Conservation (phyloP, 495 filamentous ascomycete genomes). For the Penicillium desertorum region DNA sequence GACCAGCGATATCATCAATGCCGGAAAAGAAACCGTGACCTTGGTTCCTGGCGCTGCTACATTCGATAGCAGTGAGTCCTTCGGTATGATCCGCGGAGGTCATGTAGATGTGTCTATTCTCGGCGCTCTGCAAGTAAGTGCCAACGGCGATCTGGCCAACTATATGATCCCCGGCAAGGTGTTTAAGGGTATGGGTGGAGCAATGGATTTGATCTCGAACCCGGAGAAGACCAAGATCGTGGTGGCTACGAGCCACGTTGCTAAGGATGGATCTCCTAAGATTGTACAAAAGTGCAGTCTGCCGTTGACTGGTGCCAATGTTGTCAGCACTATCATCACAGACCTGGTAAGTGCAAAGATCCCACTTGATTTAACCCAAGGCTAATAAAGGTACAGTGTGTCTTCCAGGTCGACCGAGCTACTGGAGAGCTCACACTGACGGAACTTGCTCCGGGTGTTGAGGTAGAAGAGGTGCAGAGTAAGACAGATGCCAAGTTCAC, state of each 20-base stretch:
- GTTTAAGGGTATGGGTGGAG: slow-evolving; percentile 92
- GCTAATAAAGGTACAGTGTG: slow-evolving; percentile 45
- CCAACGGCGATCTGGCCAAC: slow-evolving; percentile 81
- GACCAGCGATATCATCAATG: slow-evolving; percentile 78
- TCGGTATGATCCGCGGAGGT: slow-evolving; percentile 89
- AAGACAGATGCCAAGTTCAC: slow-evolving; percentile 83
- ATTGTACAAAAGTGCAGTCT: slow-evolving; percentile 82
- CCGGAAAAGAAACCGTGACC: slow-evolving; percentile 92
- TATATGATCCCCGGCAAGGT: slow-evolving; percentile 90
- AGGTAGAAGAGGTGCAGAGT: slow-evolving; percentile 76
- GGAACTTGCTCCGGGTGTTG: slow-evolving; percentile 82
- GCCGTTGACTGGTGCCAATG: slow-evolving; percentile 80
- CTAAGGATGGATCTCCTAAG: slow-evolving; percentile 86
- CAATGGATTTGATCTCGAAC: slow-evolving; percentile 91
- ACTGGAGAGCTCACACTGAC: slow-evolving; percentile 71
- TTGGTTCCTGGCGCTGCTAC: slow-evolving; percentile 74
- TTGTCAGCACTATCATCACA: slow-evolving; percentile 88
- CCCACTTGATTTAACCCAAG: not conserved
- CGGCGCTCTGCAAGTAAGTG: slow-evolving; percentile 85
- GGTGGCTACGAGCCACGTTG: slow-evolving; percentile 87
- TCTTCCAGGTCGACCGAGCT: slow-evolving; percentile 83
- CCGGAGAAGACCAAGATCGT: slow-evolving; percentile 85
- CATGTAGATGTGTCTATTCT: slow-evolving; percentile 87
- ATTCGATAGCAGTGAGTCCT: slow-evolving; percentile 85
- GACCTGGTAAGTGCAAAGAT: slow-evolving; percentile 64